Evolutionary conservation across 768 basidiomycete genomes (phyloP), one percentile per base, ranked within the genome.

Genomic region (Trametes maxima): DNA sequence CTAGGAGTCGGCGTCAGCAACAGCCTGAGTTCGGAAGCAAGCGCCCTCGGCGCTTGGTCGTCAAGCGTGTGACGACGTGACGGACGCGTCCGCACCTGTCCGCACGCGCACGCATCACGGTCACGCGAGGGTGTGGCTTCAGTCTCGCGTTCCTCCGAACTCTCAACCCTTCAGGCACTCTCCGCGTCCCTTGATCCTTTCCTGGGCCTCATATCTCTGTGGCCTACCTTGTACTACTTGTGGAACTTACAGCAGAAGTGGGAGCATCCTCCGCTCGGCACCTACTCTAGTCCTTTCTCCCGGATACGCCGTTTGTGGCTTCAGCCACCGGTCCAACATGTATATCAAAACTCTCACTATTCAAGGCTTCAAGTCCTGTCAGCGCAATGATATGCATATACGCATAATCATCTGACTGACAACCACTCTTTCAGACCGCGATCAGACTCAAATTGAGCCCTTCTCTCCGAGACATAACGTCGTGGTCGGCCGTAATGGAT

Each of bases 341-440:
- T 88, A 87, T 70, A 94, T 94, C 74, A 93, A 94, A 72, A 93
- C 93, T 19, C 76, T 94, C 33, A 94, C 93, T 1, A 90, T 95
- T 60, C 89, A 94, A 75, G 95, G 95, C 60, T 98, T 99, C 84
- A 99, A 99, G 77, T 97, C 95, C n/a, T 99, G 90, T 90, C 70
- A 67, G 83, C 74, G n/a, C 19, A 22, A 42, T 24, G 7, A 40
- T 6, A 21, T 19, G 36, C 12, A 14, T 22, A 10, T 24, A 10
- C n/a, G 35, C 24, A 7, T 16, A 5, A 16, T 3, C 16, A 11
- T 22, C 24, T 60, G 48, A 47, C n/a, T 43, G 10, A 3, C 12
- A 28, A n/a, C 17, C 48, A 13, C 48, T 24, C 55, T 57, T 42
- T 21, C 66, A 92, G 90, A 93, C 72, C 85, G 90, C 62, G 92